These are phyloP conservation scores for Pascua guehoae DNA, from an alignment of 1,284 basidiomycete genomes.

Conservation along the genomic window DNA sequence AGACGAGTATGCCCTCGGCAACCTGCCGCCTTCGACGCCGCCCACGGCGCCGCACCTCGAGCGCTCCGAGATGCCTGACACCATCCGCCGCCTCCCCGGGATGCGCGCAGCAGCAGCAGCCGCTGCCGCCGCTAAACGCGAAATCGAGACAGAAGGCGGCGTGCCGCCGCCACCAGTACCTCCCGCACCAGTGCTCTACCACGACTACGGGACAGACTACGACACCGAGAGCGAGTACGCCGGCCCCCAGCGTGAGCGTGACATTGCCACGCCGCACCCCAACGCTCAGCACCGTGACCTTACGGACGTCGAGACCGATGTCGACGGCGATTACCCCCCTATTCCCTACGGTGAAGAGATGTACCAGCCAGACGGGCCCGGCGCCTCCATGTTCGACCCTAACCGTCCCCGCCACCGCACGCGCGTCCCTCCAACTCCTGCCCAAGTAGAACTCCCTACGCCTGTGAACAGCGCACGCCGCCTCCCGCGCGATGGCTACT, in stretches of 20 bases:
- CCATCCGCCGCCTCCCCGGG: not conserved
- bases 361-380: not conserved
- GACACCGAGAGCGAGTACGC: conserved; percentile 14
- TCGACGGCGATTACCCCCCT: too few relatives aligned
- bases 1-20: conserved; percentile 35
- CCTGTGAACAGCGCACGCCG: conserved; percentile 31
- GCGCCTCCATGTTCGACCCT: not conserved
- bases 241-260: not conserved
- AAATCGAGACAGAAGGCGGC: too few relatives aligned
- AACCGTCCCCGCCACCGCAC: not conserved
- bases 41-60: conserved; percentile 15
- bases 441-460: conserved; percentile 42
- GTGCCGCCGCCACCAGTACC: not conserved
- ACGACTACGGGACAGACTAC: not conserved
- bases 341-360: too few relatives aligned
- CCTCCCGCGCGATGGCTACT: not conserved
- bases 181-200: not conserved
- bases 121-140: too few relatives aligned
- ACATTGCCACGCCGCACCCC: not conserved
- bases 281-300: too few relatives aligned
- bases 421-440: not conserved
- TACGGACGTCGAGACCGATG: too few relatives aligned
- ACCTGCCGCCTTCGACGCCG: conserved; percentile 39
- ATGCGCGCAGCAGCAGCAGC: not conserved
- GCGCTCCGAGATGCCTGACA: not conserved